Percentiles rank a stretch among this genome's conserved stretches.
Conservation (phyloP, 805 yeast species). For the Saccharomyces paradoxus region DNA sequence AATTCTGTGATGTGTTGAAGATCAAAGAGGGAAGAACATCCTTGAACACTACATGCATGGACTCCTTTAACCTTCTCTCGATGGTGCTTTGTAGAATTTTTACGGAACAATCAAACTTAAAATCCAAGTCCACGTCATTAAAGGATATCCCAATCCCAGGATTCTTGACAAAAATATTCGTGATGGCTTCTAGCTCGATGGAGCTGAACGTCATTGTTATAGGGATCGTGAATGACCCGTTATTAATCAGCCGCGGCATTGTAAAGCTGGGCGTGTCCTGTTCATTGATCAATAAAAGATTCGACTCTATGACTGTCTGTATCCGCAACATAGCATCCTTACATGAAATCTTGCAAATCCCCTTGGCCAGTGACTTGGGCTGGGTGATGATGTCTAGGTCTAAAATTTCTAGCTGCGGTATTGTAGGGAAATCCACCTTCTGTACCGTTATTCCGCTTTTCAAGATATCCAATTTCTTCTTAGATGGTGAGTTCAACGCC, state of each 20-base stretch:
- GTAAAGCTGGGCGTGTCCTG: conserved; percentile 25
- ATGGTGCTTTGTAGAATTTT: conserved; percentile 29
- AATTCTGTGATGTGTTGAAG: conserved; percentile 28
- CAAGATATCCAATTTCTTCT: conserved; percentile 14
- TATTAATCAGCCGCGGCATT: conserved; percentile 27
- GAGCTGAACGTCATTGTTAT: conserved; percentile 29
- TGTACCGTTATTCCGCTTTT: conserved; percentile 27
- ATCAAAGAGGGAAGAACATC: conserved; percentile 30
- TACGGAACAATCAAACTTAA: conserved; percentile 31
- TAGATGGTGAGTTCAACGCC: conserved; percentile 18
- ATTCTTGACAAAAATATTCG: conserved; percentile 28
- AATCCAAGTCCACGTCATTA: conserved; percentile 31
- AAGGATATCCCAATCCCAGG: conserved; percentile 31
- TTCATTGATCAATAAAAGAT: conserved; percentile 23
- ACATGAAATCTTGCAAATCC: conserved; percentile 29
- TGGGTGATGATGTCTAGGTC: conserved; percentile 28
- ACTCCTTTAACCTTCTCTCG: conserved; percentile 28
- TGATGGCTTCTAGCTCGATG: conserved; percentile 29
- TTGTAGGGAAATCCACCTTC: conserved; percentile 24
- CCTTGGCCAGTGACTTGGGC: conserved; percentile 28
- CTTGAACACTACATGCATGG: conserved; percentile 29
- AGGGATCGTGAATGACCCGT: conserved; percentile 30
- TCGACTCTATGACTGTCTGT: conserved; percentile 30
- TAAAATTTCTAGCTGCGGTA: conserved; percentile 28
- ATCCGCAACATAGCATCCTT: conserved; percentile 28